Evolutionary conservation across 2,329 filamentous ascomycete genomes (phyloP).

Genomic region (Pyrenochaeta sp.): DNA sequence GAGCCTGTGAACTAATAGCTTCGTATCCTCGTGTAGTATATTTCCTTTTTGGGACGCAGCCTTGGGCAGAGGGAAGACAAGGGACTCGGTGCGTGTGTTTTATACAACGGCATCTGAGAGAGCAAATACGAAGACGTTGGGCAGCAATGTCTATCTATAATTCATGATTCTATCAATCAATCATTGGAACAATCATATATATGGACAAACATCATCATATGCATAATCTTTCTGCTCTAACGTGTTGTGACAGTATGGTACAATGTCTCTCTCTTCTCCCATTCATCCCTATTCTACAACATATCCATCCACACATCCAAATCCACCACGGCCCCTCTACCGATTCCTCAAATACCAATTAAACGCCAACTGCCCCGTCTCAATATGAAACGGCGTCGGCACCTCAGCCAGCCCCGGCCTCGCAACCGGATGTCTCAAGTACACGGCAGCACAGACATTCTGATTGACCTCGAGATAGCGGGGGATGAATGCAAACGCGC

Average conservation of each 20-base stretch:
- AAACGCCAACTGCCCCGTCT: conserved; percentile 81
- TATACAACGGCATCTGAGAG: conserved; percentile 9
- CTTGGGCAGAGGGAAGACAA: no score
- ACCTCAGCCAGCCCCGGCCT: conserved; percentile 75
- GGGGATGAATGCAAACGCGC: conserved; percentile 92
- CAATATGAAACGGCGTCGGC: conserved; percentile 78
- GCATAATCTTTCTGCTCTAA: neutral
- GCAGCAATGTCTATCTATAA: no score
- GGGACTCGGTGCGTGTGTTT: no score
- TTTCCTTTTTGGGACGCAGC: no score
- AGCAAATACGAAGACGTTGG: no score
- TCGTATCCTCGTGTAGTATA: conserved; percentile 13
- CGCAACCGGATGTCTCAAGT: conserved; percentile 91
- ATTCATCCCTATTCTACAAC: neutral
- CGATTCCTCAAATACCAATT: conserved; percentile 92
- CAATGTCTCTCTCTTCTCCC: conserved; percentile 4
- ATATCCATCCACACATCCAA: neutral
- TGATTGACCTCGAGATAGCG: conserved; percentile 97
- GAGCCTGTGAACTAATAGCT: conserved; percentile 11
- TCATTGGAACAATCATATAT: conserved; percentile 4
- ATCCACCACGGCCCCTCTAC: conserved; percentile 52
- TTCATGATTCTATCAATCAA: conserved; percentile 6
- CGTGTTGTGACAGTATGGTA: conserved; percentile 11
- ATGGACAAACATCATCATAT: conserved; percentile 6
- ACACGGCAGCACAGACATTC: conserved; percentile 94